Base-by-base conservation (phyloP, 768 basidiomycete species). In the Tricholoma bakamatsutake region DNA sequence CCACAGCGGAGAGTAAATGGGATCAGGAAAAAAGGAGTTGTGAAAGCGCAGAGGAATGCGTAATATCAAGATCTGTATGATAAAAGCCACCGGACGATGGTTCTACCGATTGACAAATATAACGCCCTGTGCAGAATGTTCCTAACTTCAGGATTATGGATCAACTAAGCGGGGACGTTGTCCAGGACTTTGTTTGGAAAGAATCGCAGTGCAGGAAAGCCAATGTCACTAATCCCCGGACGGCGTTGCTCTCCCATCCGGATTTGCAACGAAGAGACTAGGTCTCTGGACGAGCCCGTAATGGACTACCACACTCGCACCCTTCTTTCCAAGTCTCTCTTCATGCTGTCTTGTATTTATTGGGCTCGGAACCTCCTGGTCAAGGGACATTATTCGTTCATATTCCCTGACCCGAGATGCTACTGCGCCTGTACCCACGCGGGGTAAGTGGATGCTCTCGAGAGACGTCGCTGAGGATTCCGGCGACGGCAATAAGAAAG, bases 201-300 rank as follows among this genome's bases (percentile, higher is more conserved):
- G 17, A 17, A 30, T 15, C 12, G 1, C 5, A 30, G 8, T 5
- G 1, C 5, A 30, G 8, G 28, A 28, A 8, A 24, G 28, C 12
- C 28, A 30, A 30, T 10, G 47, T 54, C 54, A 65, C 13, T 62
- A 64, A 17, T 62, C 61, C 13, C 53, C 57, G 33, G 65, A 65
- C 45, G 62, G 59, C 31, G 43, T 57, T 2, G 55, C 59, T 47
- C 69, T 62, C 52, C 71, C 63, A 62, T 87, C 84, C 15, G 90
- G 88, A 68, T 92, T 91, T 21, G 87, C 86, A 51, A 92, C 76
- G 61, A 81, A 91, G 30, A 92, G 73, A 58, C 81, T 81, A 17
- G 80, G 70, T 57, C 80, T 77, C 21, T 82, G 81, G 34, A 77
- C 83, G 33, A 90, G 76, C 11, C 87, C 88, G 66, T 90, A 91